Evolutionary conservation across 495 filamentous ascomycete species (phyloP).

Genomic region (Pyrenula massariospora): DNA sequence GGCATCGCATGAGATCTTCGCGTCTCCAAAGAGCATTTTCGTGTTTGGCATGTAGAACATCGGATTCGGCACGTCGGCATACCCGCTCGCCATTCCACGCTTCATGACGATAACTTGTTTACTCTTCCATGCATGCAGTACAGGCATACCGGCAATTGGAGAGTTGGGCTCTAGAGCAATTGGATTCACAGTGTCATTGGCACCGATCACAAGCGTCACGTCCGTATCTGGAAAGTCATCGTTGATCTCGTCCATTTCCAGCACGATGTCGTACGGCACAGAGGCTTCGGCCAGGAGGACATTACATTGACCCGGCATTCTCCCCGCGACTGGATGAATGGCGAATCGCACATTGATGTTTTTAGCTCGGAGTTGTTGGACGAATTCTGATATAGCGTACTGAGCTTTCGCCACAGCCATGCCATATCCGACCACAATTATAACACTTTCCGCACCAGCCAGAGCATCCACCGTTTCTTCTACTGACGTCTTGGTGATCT

Average conservation of each 20-base stretch:
- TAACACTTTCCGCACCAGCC: constrained; percentile 59
- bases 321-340: constrained; percentile 71
- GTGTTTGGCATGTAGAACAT: constrained; percentile 81
- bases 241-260: constrained; percentile 88
- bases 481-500: constrained; percentile 56
- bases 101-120: constrained; percentile 86
- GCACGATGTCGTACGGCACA: constrained; percentile 74
- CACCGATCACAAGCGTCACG: constrained; percentile 74
- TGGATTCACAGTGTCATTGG: constrained; percentile 79
- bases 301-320: constrained; percentile 83
- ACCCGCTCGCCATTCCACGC: constrained; percentile 68
- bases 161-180: constrained; percentile 70
- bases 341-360: constrained; percentile 73
- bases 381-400: constrained; percentile 72
- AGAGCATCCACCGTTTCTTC: constrained; percentile 66
- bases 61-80: constrained; percentile 76
- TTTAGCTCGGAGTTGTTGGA: constrained; percentile 51
- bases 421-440: constrained; percentile 72
- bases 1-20: constrained; percentile 63
- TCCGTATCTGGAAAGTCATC: constrained; percentile 75
- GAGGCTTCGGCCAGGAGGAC: constrained; percentile 71
- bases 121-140: constrained; percentile 80
- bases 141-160: constrained; percentile 75
- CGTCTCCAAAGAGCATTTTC: constrained; percentile 78
- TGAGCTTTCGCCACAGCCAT: constrained; percentile 85